These are phyloP conservation scores for Oidium heveae DNA, from an alignment of 2,329 filamentous ascomycete species.

Conservation along the genomic window DNA sequence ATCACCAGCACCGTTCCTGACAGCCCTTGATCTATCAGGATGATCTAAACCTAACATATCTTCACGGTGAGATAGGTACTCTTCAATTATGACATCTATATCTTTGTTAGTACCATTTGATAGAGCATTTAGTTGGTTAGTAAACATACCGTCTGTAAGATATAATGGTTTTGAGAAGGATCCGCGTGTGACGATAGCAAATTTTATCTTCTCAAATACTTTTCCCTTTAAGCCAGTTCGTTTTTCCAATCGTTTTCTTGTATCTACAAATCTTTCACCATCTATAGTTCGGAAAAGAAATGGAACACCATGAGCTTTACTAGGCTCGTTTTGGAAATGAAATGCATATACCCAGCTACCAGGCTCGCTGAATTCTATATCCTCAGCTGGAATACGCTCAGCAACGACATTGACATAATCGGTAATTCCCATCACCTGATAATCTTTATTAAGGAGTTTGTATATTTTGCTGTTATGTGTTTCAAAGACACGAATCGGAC, in stretches of 20 bases:
- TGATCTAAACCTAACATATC: constrained; percentile 42
- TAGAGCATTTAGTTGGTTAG: neutral
- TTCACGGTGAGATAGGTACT: constrained; percentile 33
- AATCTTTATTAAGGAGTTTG: constrained; percentile 45
- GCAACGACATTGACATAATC: constrained; percentile 68
- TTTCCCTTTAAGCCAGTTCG: constrained; percentile 91
- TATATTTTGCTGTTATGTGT: constrained; percentile 62
- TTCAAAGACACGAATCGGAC: constrained; percentile 60
- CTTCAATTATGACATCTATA: constrained; percentile 4
- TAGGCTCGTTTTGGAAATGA: constrained; percentile 80
- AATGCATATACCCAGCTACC: constrained; percentile 51
- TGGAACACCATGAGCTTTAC: constrained; percentile 62
- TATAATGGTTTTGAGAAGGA: constrained; percentile 59
- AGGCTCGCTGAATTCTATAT: constrained; percentile 14
- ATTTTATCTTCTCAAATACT: constrained; percentile 95
- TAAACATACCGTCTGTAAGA: constrained; percentile 56
- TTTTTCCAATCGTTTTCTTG: constrained; percentile 82
- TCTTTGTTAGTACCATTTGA: constrained; percentile 3
- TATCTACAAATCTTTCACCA: constrained; percentile 72
- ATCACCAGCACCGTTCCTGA: constrained; percentile 35
- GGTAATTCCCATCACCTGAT: constrained; percentile 55
- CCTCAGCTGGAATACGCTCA: constrained; percentile 53
- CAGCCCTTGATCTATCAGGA: constrained; percentile 30
- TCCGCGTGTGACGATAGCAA: constrained; percentile 48
- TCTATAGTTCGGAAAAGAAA: constrained; percentile 72